phyloP scores from a whole-genome alignment of 495 filamentous ascomycete genomes.

The Corynascus novoguineensis region DNA sequence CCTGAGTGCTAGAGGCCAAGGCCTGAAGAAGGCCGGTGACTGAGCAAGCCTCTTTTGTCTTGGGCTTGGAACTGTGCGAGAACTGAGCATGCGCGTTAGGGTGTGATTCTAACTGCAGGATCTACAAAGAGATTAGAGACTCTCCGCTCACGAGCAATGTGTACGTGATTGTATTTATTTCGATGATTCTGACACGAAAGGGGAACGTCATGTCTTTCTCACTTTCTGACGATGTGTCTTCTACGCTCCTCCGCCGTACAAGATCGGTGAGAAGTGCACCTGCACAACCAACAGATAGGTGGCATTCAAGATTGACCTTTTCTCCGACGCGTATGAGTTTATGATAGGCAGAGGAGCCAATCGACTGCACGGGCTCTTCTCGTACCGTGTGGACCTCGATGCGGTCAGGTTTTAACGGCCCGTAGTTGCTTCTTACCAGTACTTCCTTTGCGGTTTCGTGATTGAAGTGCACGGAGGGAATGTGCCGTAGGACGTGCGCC shows the following conservation, averaged over 20 bases:
- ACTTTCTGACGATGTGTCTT: slow-evolving; percentile 52
- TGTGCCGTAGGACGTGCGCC: slow-evolving; percentile 66
- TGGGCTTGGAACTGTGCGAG: slow-evolving; percentile 58
- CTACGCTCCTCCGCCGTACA: slow-evolving; percentile 59
- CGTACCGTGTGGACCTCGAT: slow-evolving; percentile 52
- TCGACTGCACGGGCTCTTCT: slow-evolving; percentile 42
- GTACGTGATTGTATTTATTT: slow-evolving; percentile 72
- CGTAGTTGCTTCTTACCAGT: slow-evolving; percentile 54
- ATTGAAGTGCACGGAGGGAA: slow-evolving; percentile 72
- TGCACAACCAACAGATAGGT: slow-evolving; percentile 60
- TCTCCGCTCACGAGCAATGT: slow-evolving; percentile 84
- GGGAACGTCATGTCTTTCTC: slow-evolving; percentile 48
- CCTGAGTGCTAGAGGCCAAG: slow-evolving; percentile 76
- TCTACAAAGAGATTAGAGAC: slow-evolving; percentile 75
- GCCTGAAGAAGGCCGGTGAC: slow-evolving; percentile 77
- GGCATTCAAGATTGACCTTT: slow-evolving; percentile 74
- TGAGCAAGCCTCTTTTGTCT: slow-evolving; percentile 83
- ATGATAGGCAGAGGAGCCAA: slow-evolving; percentile 52
- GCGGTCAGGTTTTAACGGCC: slow-evolving; percentile 40
- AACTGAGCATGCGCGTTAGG: slow-evolving; percentile 81
- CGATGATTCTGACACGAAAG: slow-evolving; percentile 58
- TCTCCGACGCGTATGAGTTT: slow-evolving; percentile 66
- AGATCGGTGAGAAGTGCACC: slow-evolving; percentile 80
- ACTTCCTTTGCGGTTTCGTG: slow-evolving; percentile 65
- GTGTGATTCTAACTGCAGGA: slow-evolving; percentile 77